These are phyloP conservation scores for Pythium grandisporangium DNA, from an alignment of 352 stramenopile species.

Conservation along the genomic window DNA sequence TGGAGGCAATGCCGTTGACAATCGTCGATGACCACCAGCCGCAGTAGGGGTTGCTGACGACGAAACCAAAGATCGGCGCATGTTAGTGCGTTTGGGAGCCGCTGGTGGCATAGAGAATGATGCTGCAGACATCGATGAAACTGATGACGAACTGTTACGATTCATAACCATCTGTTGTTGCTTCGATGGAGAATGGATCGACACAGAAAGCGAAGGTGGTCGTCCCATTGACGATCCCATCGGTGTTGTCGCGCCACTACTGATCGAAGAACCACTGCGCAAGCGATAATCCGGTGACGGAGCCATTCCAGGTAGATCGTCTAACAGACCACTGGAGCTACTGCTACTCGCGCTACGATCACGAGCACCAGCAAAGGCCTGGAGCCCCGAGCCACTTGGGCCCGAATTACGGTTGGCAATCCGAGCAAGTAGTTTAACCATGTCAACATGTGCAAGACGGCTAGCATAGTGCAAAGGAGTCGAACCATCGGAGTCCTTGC, in stretches of 20 bases:
- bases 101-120: slow-evolving; percentile 25
- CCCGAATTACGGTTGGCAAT: slow-evolving; percentile 79
- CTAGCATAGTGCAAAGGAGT: slow-evolving; percentile 82
- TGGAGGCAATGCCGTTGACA: slow-evolving; percentile 38
- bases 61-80: slow-evolving; percentile 58
- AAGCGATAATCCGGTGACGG: slow-evolving; percentile 44
- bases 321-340: slow-evolving; percentile 40
- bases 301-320: too few relatives aligned
- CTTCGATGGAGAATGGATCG: slow-evolving; percentile 7
- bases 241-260: slow-evolving; percentile 1
- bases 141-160: neutral
- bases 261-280: slow-evolving; percentile 17
- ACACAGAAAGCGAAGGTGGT: neutral
- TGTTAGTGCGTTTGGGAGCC: slow-evolving; percentile 37
- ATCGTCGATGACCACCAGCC: slow-evolving; percentile 19
- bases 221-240: too few relatives aligned
- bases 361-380: slow-evolving; percentile 34
- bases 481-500: slow-evolving; percentile 61
- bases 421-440: slow-evolving; percentile 78
- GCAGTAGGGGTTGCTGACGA: slow-evolving; percentile 34
- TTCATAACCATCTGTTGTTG: too few relatives aligned
- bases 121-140: neutral
- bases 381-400: slow-evolving; percentile 18
- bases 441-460: slow-evolving; percentile 69
- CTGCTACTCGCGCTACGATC: slow-evolving; percentile 50